Base-by-base conservation (phyloP, 306 rosid species). In the Rosa rugosa region DNA sequence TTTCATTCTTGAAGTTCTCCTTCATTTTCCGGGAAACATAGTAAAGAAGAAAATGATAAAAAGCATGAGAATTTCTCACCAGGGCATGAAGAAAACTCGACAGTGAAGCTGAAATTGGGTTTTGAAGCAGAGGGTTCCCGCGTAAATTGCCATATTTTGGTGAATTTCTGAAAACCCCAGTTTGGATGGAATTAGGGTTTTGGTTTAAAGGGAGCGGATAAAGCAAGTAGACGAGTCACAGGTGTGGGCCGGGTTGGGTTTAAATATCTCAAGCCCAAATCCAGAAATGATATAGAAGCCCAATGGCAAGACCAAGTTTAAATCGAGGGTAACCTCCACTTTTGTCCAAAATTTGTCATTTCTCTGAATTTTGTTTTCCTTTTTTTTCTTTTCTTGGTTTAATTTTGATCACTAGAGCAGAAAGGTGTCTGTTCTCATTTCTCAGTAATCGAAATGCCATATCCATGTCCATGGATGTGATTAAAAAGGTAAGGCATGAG, bases 131-230 rank as follows among this genome's bases (percentile, higher is more conserved):
- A 88, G 16, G 22, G 73, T 85, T 83, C 85, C 91, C 59, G 91
- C 88, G 76, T 83, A 83, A 82, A 54, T 75, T 71, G 87, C 81
- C 97, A 89, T 89, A 63, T 72, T 84, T 77, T 27, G 49, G 41
- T n/a, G 53, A 76, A 11, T 70, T 81, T 46, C 71, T 4, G 71
- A 69, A 66, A 77, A 6, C 71, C 77, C 82, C 38, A 42, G 64
- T 42, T 70, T 11, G 8, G 9, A 50, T 11, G 11, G 40, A 0
- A 12, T 45, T 47, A 18, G 79, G 72, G 72, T 47, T 62, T 45
- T 75, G 16, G 59, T 17, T 63, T 16, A 8, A 46, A 23, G 11
- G 44, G 12, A 1, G 45, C 14, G 41, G 75, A 23, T 6, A 16
- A 6, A n/a, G 31, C 16, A 9, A 68, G 17, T 41, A 22, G 72